These are phyloP conservation scores for Zasmidium angulare DNA, from an alignment of 2,329 filamentous ascomycete genomes.

Conservation along the genomic window DNA sequence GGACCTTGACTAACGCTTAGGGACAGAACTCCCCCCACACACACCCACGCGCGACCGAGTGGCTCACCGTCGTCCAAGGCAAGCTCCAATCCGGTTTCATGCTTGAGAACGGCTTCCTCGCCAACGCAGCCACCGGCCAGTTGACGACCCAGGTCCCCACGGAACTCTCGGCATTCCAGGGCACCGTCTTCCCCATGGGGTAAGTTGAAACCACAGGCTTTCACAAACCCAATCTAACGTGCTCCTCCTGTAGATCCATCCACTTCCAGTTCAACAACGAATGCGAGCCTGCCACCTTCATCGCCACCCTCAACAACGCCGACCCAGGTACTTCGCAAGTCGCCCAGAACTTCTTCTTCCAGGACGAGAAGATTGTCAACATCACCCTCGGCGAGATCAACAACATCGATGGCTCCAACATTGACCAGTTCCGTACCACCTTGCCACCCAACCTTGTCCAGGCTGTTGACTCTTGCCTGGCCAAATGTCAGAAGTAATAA, in stretches of 20 bases:
- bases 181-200: conserved; percentile 46
- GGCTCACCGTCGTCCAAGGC: conserved; percentile 46
- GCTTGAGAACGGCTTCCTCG: conserved; percentile 45
- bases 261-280: conserved; percentile 52
- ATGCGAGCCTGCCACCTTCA: conserved; percentile 46
- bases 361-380: conserved; percentile 15
- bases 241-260: conserved; percentile 27
- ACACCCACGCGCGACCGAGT: conserved; percentile 51
- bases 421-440: conserved; percentile 16
- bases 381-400: conserved; percentile 14
- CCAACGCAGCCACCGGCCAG: conserved; percentile 6
- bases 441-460: conserved; percentile 16
- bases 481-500: background rate
- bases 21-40: conserved; percentile 48
- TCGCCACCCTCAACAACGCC: conserved; percentile 45
- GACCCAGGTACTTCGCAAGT: conserved; percentile 45
- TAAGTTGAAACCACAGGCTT: no score
- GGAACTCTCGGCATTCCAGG: conserved; percentile 42
- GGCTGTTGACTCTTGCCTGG: conserved; percentile 16
- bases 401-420: conserved; percentile 15
- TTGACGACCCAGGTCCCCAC: conserved; percentile 41
- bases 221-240: no score
- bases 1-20: no score
- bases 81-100: conserved; percentile 46
- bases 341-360: conserved; percentile 45